phyloP scores from a whole-genome alignment of 2,329 filamentous ascomycete genomes.

The Hansfordia pulvinata region DNA sequence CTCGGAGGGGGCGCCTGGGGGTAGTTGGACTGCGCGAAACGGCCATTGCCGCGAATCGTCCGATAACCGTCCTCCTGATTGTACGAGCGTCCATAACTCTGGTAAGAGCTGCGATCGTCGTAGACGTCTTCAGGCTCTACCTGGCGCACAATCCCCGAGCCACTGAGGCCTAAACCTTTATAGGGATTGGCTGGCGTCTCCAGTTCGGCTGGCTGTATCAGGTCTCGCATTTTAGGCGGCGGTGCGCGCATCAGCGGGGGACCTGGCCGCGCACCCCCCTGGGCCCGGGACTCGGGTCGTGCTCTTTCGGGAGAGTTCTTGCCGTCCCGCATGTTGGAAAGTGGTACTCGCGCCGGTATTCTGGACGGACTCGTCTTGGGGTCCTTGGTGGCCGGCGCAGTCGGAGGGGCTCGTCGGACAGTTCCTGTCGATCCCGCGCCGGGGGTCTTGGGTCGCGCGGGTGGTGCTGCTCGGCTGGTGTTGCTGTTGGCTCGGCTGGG shows the following conservation, averaged over 20 bases:
- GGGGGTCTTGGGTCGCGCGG: conserved; percentile 39
- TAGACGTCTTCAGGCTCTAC: conserved; percentile 76
- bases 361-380: conserved; percentile 46
- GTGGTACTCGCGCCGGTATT: conserved; percentile 55
- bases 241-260: conserved; percentile 50
- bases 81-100: conserved; percentile 20
- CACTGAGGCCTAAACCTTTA: conserved; percentile 30
- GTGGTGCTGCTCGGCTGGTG: conserved; percentile 18
- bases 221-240: conserved; percentile 85
- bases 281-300: conserved; percentile 28
- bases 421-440: conserved; percentile 21
- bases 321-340: conserved; percentile 55
- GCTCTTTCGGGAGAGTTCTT: conserved; percentile 71
- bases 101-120: conserved; percentile 45
- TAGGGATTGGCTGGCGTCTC: conserved; percentile 35
- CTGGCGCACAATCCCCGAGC: conserved; percentile 42
- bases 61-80: conserved; percentile 16
- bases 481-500: conserved; percentile 23
- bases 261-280: conserved; percentile 34
- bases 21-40: conserved; percentile 20
- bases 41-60: conserved; percentile 26
- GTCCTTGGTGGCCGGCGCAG: conserved; percentile 13
- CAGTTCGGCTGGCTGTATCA: conserved; percentile 39
- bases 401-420: conserved; percentile 16
- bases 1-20: conserved; percentile 32